Conservation (phyloP, 305 asterid genomes). For the Rubia tinctorum region DNA sequence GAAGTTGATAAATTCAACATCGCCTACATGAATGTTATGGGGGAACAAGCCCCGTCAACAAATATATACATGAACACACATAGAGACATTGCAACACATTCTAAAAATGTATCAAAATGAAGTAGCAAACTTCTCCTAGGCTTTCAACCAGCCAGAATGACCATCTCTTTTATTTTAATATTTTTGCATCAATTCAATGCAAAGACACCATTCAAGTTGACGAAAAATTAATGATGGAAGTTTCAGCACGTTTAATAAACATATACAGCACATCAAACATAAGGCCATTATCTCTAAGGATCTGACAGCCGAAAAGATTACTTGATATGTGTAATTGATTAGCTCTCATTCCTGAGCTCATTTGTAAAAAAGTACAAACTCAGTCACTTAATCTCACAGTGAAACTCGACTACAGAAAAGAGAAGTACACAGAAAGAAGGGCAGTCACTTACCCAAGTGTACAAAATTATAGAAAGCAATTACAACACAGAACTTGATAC, state of each 20-base stretch:
- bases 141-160: background rate
- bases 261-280: background rate
- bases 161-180: no score
- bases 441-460: background rate
- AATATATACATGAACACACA: background rate
- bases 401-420: background rate
- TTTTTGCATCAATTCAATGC: no score
- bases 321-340: background rate
- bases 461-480: background rate
- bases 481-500: background rate
- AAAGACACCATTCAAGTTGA: no score
- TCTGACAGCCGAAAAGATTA: background rate
- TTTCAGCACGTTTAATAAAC: background rate
- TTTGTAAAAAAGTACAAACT: background rate
- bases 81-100: background rate
- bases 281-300: background rate
- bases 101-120: background rate
- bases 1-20: background rate
- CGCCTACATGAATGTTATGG: background rate
- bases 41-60: background rate
- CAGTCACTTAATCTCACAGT: background rate
- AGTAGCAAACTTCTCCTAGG: background rate
- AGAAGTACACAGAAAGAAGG: background rate
- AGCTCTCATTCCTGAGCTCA: background rate
- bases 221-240: no score